Evolutionary conservation across 2,329 filamentous ascomycete species (phyloP).

Genomic region (Cryphonectria carpinicola): DNA sequence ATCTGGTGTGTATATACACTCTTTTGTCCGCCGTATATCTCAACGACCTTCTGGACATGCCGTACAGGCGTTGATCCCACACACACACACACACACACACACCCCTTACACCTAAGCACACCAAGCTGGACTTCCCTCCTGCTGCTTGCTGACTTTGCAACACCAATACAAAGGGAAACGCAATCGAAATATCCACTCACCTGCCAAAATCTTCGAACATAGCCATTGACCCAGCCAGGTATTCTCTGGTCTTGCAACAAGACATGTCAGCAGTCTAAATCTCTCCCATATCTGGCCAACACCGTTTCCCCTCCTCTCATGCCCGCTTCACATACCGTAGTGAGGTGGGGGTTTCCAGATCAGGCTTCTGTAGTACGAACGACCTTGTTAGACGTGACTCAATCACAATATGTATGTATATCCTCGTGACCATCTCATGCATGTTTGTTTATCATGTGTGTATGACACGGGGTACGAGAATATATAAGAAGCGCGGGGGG

Average conservation of each 20-base stretch:
- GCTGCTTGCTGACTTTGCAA: background rate
- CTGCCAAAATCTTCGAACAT: conserved; percentile 97
- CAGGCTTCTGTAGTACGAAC: conserved; percentile 67
- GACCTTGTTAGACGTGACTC: conserved; percentile 11
- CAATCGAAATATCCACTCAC: conserved; percentile 55
- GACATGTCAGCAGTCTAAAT: background rate
- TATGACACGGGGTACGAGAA: background rate
- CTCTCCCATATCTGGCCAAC: background rate
- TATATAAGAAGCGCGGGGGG: background rate
- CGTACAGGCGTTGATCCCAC: background rate
- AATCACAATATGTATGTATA: background rate
- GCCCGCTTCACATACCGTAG: conserved; percentile 66
- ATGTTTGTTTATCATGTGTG: background rate
- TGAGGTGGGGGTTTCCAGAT: conserved; percentile 99
- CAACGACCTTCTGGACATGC: background rate
- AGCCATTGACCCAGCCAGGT: conserved; percentile 89
- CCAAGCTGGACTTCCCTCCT: background rate
- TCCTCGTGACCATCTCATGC: conserved; percentile 5
- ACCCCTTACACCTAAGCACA: background rate
- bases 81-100: no score
- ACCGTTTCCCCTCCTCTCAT: background rate
- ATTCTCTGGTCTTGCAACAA: conserved; percentile 71
- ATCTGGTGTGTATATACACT: conserved; percentile 1
- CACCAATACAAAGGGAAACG: conserved; percentile 19
- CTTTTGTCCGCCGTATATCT: background rate